phyloP scores from a whole-genome alignment of 2,329 filamentous ascomycete species.

The Epichloe amarillans region DNA sequence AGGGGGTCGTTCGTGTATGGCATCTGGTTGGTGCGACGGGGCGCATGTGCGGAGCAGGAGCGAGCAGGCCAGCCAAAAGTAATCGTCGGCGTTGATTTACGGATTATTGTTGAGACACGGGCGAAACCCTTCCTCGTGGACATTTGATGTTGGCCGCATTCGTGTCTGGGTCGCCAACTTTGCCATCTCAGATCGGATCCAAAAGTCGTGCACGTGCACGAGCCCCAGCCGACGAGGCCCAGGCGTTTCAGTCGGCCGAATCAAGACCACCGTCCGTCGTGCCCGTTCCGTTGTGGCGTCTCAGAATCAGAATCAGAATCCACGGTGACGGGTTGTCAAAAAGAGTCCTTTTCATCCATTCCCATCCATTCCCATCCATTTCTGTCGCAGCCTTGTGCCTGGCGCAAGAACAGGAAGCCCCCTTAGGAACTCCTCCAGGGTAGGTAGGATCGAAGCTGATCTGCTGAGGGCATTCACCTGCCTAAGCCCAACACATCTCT shows the following conservation, averaged over 20 bases:
- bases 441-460: too few relatives aligned
- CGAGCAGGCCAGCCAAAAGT: too few relatives aligned
- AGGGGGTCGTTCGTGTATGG: not conserved
- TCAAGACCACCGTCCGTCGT: not conserved
- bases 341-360: too few relatives aligned
- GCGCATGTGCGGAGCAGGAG: not conserved
- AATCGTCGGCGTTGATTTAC: not conserved
- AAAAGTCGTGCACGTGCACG: not conserved
- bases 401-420: too few relatives aligned
- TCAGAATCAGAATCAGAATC: not conserved
- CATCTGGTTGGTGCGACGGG: slow-evolving; percentile 1
- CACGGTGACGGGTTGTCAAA: not conserved
- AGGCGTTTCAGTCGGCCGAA: slow-evolving; percentile 2
- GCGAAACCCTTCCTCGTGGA: not conserved
- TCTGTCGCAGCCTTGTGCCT: too few relatives aligned
- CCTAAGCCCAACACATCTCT: too few relatives aligned
- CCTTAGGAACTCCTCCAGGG: too few relatives aligned
- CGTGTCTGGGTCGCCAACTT: too few relatives aligned
- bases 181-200: not conserved
- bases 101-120: not conserved
- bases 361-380: too few relatives aligned
- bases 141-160: not conserved
- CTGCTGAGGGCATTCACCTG: too few relatives aligned
- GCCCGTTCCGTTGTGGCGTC: not conserved
- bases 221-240: not conserved